Evolutionary conservation across 768 basidiomycete genomes (phyloP).

Genomic region (Boletus sensibilis): DNA sequence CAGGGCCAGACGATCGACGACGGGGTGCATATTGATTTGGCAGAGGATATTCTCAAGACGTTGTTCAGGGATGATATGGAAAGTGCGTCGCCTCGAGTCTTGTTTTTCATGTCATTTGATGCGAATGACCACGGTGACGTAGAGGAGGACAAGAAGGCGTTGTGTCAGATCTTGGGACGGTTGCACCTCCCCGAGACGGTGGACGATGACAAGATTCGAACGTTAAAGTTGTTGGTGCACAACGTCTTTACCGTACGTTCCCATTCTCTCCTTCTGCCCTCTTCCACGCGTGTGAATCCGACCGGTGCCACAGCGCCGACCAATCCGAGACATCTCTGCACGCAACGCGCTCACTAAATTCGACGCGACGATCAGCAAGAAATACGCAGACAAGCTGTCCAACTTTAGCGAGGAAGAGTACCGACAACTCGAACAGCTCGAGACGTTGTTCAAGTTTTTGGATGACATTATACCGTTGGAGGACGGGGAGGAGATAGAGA

Average conservation of each 20-base stretch:
- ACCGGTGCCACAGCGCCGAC: slow-evolving; percentile 49
- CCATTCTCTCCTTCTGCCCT: too few relatives aligned
- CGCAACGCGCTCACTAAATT: slow-evolving; percentile 75
- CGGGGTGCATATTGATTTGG: slow-evolving; percentile 55
- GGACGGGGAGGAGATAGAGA: slow-evolving; percentile 51
- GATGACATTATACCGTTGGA: slow-evolving; percentile 70
- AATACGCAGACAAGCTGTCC: slow-evolving; percentile 67
- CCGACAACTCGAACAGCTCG: slow-evolving; percentile 59
- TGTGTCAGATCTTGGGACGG: slow-evolving; percentile 66
- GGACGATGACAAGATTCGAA: slow-evolving; percentile 66
- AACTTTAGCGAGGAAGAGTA: slow-evolving; percentile 73
- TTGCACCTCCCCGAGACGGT: slow-evolving; percentile 65
- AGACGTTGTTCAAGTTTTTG: slow-evolving; percentile 65
- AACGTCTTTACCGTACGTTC: slow-evolving; percentile 27
- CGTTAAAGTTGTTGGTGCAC: slow-evolving; percentile 58
- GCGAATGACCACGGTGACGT: background rate
- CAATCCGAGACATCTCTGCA: slow-evolving; percentile 53
- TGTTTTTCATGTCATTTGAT: too few relatives aligned
- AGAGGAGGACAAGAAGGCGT: slow-evolving; percentile 63
- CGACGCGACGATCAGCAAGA: slow-evolving; percentile 62
- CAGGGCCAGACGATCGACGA: slow-evolving; percentile 40
- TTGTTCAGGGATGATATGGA: slow-evolving; percentile 48
- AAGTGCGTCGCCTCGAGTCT: slow-evolving; percentile 45
- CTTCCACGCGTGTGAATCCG: background rate
- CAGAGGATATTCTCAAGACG: slow-evolving; percentile 47